These are phyloP conservation scores for Fusarium temperatum DNA, from an alignment of 2,329 filamentous ascomycete genomes.

Conservation along the genomic window DNA sequence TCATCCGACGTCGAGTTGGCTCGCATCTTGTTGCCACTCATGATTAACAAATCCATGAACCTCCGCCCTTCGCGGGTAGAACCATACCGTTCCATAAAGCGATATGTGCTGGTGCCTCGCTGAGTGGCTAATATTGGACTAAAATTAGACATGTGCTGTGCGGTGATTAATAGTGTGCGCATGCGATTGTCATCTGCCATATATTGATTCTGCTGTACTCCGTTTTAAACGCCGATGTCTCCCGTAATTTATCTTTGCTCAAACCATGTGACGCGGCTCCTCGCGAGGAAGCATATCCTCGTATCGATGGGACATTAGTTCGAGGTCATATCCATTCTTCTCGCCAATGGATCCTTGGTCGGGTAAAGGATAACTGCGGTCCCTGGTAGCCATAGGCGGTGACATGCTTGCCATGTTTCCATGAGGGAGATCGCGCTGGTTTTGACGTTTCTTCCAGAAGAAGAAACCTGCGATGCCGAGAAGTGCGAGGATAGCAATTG, in stretches of 20 bases:
- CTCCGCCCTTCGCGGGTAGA: neutral
- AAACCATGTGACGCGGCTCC: constrained; percentile 57
- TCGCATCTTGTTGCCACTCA: neutral
- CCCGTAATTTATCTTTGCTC: constrained; percentile 15
- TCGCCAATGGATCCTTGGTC: constrained; percentile 49
- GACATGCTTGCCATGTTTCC: constrained; percentile 58
- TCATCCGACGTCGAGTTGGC: neutral
- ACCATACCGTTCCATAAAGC: neutral
- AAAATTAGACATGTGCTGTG: neutral
- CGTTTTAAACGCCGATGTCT: constrained; percentile 9
- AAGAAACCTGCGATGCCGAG: constrained; percentile 52
- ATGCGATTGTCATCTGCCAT: constrained; percentile 7
- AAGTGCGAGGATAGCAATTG: constrained; percentile 53
- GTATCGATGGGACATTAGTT: constrained; percentile 62
- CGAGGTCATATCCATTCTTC: constrained; percentile 56
- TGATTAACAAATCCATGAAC: neutral
- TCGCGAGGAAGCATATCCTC: constrained; percentile 66
- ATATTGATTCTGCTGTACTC: constrained; percentile 11
- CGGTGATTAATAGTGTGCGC: neutral
- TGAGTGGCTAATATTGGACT: neutral
- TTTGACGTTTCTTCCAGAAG: constrained; percentile 42
- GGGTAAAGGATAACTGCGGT: constrained; percentile 49
- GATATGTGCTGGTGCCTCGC: neutral
- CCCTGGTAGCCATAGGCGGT: constrained; percentile 59
- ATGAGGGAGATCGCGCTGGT: constrained; percentile 44